A percentile compares a stretch with the other conserved stretches of the same genome.
Evolutionary conservation across 306 rosid species (phyloP).

Genomic region (Rubus idaeus): DNA sequence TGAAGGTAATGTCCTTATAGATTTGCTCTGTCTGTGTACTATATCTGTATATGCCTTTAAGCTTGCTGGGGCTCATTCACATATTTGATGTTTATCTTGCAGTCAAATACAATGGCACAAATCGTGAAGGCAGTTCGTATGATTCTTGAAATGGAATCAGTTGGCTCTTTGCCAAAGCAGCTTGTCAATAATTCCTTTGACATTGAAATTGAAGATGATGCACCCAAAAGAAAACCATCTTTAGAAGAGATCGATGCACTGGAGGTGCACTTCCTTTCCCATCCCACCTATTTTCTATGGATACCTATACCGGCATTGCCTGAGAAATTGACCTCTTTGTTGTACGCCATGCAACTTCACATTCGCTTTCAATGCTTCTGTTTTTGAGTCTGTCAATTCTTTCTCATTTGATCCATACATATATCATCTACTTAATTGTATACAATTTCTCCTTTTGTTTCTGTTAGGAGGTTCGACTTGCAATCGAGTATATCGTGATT

Average conservation of each 20-base stretch:
- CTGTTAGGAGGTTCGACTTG: slow-evolving; percentile 92
- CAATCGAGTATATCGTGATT: slow-evolving; percentile 94
- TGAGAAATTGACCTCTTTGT: slow-evolving; percentile 2
- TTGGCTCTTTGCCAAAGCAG: slow-evolving; percentile 45
- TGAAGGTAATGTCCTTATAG: slow-evolving; percentile 55
- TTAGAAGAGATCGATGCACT: slow-evolving; percentile 93
- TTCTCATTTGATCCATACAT: not conserved
- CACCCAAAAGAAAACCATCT: slow-evolving; percentile 79
- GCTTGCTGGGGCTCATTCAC: not conserved
- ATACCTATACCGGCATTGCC: slow-evolving; percentile 3
- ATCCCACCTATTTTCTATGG: slow-evolving; percentile 11
- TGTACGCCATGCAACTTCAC: slow-evolving; percentile 4
- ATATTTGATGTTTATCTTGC: slow-evolving; percentile 36
- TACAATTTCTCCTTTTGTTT: slow-evolving; percentile 4
- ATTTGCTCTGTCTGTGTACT: not conserved
- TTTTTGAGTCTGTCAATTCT: not conserved
- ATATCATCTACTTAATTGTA: not conserved
- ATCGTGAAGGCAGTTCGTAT: slow-evolving; percentile 93
- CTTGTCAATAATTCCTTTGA: slow-evolving; percentile 43
- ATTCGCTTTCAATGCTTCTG: not conserved
- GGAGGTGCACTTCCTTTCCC: slow-evolving; percentile 63
- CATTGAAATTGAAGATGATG: slow-evolving; percentile 84
- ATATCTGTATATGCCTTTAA: not conserved
- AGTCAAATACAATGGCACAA: slow-evolving; percentile 97
- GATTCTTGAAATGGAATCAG: slow-evolving; percentile 77